Percentiles rank a stretch among this genome's conserved stretches.
These are phyloP conservation scores for Fusarium fracticaudum DNA, from an alignment of 2,329 filamentous ascomycete species.

Conservation along the genomic window DNA sequence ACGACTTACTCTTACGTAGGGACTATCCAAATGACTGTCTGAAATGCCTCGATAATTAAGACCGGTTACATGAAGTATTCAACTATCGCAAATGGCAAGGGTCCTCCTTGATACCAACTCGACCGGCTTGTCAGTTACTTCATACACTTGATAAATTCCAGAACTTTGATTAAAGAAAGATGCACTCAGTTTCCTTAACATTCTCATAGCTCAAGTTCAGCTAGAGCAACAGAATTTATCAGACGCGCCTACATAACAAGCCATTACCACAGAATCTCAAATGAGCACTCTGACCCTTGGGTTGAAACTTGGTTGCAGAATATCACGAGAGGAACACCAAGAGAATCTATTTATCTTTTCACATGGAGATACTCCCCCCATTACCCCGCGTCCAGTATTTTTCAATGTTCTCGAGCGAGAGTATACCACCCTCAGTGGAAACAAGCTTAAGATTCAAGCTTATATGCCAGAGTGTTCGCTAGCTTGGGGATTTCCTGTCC, in stretches of 20 bases:
- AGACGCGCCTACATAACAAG: rapidly evolving
- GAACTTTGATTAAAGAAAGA: too few relatives aligned
- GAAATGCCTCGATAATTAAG: not conserved
- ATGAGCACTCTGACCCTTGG: rapidly evolving
- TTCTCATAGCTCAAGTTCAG: not conserved
- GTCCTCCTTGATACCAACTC: not conserved
- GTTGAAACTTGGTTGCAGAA: not conserved
- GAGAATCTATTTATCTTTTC: not conserved
- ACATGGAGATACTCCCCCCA: not conserved
- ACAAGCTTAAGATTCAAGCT: not conserved
- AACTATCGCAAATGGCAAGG: not conserved
- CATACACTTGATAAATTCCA: not conserved
- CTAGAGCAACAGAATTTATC: not conserved
- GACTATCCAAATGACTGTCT: not conserved
- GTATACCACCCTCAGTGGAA: rapidly evolving
- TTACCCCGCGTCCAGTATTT: not conserved
- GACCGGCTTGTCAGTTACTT: not conserved
- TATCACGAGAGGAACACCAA: rapidly evolving
- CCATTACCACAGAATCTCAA: not conserved
- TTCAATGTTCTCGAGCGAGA: not conserved
- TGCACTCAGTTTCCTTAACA: too few relatives aligned
- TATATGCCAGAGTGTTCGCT: not conserved
- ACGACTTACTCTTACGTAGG: not conserved
- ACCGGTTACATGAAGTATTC: too few relatives aligned
- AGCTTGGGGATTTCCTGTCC: not conserved